Evolutionary conservation across 2,329 filamentous ascomycete species (phyloP).

Genomic region (Aspergillus novoparasiticus): DNA sequence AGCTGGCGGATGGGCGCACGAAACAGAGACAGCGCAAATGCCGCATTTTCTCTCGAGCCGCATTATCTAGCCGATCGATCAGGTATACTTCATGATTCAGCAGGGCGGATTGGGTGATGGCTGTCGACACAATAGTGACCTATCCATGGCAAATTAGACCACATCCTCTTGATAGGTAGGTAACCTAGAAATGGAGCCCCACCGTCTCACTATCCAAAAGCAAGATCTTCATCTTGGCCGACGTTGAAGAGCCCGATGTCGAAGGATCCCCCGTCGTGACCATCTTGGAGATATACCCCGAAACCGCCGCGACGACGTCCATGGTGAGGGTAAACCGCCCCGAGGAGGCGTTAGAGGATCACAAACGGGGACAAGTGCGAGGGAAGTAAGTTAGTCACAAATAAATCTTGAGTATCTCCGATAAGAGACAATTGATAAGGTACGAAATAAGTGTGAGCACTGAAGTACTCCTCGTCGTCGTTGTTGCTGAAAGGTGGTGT

Average conservation of each 20-base stretch:
- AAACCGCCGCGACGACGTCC: slow-evolving; percentile 91
- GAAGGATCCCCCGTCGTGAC: slow-evolving; percentile 74
- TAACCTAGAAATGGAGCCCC: slow-evolving; percentile 47
- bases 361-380: not conserved
- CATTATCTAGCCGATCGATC: slow-evolving; percentile 91
- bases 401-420: slow-evolving; percentile 3
- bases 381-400: not conserved
- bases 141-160: slow-evolving; percentile 34
- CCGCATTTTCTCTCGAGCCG: slow-evolving; percentile 92
- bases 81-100: slow-evolving; percentile 97
- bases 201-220: slow-evolving; percentile 90
- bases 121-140: slow-evolving; percentile 90
- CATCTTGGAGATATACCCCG: slow-evolving; percentile 96
- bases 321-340: slow-evolving; percentile 55
- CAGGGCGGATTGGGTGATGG: slow-evolving; percentile 91
- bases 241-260: slow-evolving; percentile 60
- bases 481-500: not conserved
- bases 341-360: slow-evolving; percentile 3
- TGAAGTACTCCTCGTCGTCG: not conserved
- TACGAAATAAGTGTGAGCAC: no score
- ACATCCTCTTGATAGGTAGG: slow-evolving; percentile 4
- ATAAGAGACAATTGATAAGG: not conserved
- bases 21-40: slow-evolving; percentile 93
- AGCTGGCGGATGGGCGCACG: slow-evolving; percentile 86
- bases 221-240: slow-evolving; percentile 97